Evolutionary conservation across 2,329 filamentous ascomycete genomes (phyloP).

Genomic region (Aspergillus texensis): DNA sequence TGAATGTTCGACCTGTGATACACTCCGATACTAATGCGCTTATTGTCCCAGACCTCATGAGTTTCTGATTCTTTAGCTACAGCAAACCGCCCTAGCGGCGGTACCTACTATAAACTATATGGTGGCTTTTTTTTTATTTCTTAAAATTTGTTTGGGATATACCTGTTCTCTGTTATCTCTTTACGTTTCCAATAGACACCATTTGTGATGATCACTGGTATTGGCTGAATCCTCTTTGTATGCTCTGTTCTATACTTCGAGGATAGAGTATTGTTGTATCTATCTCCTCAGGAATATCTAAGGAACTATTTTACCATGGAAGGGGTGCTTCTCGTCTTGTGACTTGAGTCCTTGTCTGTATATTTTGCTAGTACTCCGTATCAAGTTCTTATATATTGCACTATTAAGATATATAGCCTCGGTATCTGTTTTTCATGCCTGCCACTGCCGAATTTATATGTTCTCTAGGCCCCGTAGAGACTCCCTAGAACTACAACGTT

Average conservation of each 20-base stretch:
- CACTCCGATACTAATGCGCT: not conserved
- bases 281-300: not conserved
- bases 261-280: not conserved
- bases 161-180: not conserved
- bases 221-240: not conserved
- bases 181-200: not conserved
- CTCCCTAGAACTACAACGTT: too few relatives aligned
- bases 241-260: not conserved
- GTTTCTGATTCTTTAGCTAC: constrained; percentile 42
- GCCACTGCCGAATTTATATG: not conserved
- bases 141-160: not conserved
- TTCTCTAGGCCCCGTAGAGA: not conserved
- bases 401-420: not conserved
- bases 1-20: not conserved
- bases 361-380: too few relatives aligned
- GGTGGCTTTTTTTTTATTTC: not conserved
- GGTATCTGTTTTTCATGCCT: not conserved
- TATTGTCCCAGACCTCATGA: constrained; percentile 53
- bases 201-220: not conserved
- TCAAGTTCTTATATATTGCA: too few relatives aligned
- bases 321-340: not conserved
- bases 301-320: not conserved
- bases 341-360: too few relatives aligned
- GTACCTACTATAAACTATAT: not conserved
- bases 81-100: not conserved